These are phyloP conservation scores for Microascus cirrosus DNA, from an alignment of 2,329 filamentous ascomycete species.

Conservation along the genomic window DNA sequence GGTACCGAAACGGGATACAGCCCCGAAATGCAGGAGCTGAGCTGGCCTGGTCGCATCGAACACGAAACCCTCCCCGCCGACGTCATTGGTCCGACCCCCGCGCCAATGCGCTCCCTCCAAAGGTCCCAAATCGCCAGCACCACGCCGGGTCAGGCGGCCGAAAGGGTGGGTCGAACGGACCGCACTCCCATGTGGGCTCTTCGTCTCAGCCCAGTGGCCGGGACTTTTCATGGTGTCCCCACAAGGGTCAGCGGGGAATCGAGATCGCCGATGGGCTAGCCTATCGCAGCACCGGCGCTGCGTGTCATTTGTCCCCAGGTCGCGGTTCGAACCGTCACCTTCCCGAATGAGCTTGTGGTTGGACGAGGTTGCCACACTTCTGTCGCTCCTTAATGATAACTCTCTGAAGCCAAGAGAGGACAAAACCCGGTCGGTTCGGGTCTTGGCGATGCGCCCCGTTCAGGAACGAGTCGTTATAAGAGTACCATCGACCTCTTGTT, in stretches of 20 bases:
- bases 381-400: too few species aligned
- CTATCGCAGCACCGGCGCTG: not conserved
- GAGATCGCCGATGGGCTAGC: not conserved
- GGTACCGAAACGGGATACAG: not conserved
- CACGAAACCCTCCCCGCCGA: not conserved
- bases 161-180: not conserved
- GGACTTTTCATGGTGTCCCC: not conserved
- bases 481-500: not conserved
- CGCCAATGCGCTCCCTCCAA: not conserved
- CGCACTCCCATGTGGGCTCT: not conserved
- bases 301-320: not conserved
- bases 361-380: too few species aligned
- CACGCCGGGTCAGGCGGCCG: not conserved
- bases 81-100: conserved; percentile 1
- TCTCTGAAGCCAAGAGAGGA: too few species aligned
- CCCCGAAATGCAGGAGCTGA: not conserved
- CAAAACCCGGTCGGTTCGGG: too few species aligned
- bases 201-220: not conserved
- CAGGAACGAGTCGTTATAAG: too few species aligned
- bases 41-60: not conserved
- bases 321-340: too few species aligned
- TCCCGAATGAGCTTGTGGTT: too few species aligned
- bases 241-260: not conserved
- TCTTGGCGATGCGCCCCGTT: too few species aligned
- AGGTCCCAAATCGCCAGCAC: not conserved